These are phyloP conservation scores for Linum usitatissimum DNA, from an alignment of 345 rosid species.

Conservation along the genomic window DNA sequence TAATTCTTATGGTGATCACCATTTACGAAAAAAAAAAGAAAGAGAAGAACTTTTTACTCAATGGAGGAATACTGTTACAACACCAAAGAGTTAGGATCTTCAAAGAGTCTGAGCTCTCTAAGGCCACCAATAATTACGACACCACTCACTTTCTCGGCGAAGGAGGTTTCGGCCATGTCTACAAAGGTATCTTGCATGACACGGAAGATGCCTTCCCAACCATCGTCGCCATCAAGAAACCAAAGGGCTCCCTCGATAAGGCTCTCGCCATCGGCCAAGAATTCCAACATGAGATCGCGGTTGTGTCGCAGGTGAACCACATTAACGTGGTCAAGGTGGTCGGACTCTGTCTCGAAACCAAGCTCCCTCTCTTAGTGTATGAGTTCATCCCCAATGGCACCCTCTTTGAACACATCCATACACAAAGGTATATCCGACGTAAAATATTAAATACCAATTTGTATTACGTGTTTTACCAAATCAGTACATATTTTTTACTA, in stretches of 20 bases:
- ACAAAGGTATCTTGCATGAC: constrained; percentile 17
- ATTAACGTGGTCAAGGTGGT: background rate
- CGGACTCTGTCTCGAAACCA: background rate
- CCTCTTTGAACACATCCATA: constrained; percentile 16
- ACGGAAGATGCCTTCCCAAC: no score
- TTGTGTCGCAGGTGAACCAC: background rate
- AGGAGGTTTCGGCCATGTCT: constrained; percentile 10
- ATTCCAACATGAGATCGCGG: constrained; percentile 15
- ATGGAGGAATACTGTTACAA: background rate
- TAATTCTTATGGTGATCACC: background rate
- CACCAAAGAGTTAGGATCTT: background rate
- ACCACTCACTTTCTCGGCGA: background rate
- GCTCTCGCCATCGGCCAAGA: background rate
- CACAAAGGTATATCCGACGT: background rate
- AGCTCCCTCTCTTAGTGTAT: constrained; percentile 23
- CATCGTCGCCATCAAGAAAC: constrained; percentile 13
- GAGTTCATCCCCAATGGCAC: constrained; percentile 23
- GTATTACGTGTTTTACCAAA: no score
- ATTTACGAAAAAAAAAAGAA: background rate
- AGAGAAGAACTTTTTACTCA: constrained; percentile 11
- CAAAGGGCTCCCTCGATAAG: background rate
- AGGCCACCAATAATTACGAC: constrained; percentile 16
- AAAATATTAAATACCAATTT: no score
- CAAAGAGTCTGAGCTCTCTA: background rate
- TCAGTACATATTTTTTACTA: no score